Conservation (phyloP, 352 stramenopile genomes). For the Globisporangium perplexum region DNA sequence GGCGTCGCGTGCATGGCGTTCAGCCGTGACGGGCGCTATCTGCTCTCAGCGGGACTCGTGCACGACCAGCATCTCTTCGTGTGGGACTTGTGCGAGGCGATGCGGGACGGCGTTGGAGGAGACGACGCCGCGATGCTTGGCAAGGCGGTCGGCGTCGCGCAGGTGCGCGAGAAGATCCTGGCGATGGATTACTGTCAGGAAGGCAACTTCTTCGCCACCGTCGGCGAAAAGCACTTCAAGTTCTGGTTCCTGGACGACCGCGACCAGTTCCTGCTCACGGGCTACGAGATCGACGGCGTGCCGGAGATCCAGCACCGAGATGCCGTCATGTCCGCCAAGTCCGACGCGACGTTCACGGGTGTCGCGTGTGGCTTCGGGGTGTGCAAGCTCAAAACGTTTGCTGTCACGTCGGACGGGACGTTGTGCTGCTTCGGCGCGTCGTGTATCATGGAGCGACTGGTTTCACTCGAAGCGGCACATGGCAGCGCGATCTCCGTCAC, state of each 20-base stretch:
- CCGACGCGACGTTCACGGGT: slow-evolving; percentile 60
- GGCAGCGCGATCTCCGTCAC: slow-evolving; percentile 76
- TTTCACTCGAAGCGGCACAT: slow-evolving; percentile 54
- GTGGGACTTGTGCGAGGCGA: slow-evolving; percentile 43
- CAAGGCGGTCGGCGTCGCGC: slow-evolving; percentile 36
- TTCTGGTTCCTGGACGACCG: slow-evolving; percentile 69
- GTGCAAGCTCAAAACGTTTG: slow-evolving; percentile 65
- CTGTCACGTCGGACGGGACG: slow-evolving; percentile 60
- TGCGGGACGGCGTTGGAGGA: neutral
- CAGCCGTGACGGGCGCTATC: slow-evolving; percentile 44
- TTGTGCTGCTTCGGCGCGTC: slow-evolving; percentile 74
- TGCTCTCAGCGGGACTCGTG: slow-evolving; percentile 73
- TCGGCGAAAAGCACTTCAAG: slow-evolving; percentile 77
- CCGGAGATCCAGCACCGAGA: slow-evolving; percentile 55
- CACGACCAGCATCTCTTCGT: slow-evolving; percentile 79
- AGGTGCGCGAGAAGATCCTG: slow-evolving; percentile 66
- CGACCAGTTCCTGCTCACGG: slow-evolving; percentile 45
- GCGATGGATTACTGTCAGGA: slow-evolving; percentile 61
- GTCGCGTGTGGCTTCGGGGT: slow-evolving; percentile 54
- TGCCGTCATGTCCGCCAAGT: slow-evolving; percentile 53
- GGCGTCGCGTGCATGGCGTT: slow-evolving; percentile 80
- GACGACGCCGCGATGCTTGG: slow-evolving; percentile 19
- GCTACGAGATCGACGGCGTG: slow-evolving; percentile 43
- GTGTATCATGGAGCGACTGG: slow-evolving; percentile 67
- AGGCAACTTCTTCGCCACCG: slow-evolving; percentile 79